phyloP scores from a whole-genome alignment of 768 basidiomycete genomes.

The Tremella yokohamensis region DNA sequence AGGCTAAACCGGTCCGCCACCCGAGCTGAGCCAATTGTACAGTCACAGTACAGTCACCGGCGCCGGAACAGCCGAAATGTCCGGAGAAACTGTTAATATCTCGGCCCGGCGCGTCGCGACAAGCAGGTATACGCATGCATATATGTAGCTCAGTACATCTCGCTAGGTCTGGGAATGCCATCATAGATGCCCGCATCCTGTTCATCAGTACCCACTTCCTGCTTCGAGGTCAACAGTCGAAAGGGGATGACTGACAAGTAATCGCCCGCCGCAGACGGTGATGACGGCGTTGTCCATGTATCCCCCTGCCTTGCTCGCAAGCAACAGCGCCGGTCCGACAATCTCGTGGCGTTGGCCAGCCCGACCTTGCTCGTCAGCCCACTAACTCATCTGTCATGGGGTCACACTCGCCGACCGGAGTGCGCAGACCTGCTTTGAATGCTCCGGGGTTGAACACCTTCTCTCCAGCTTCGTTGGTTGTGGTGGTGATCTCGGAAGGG shows the following conservation, averaged over 20 bases:
- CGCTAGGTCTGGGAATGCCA: conserved; percentile 22
- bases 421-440: conserved; percentile 1
- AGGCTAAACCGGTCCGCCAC: no score
- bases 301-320: conserved; percentile 23
- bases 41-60: no score
- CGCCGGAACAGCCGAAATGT: no score
- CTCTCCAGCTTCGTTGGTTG: conserved; percentile 9
- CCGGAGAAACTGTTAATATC: no score
- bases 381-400: neutral
- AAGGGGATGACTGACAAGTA: conserved; percentile 27
- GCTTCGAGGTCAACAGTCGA: neutral
- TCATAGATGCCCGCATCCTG: conserved; percentile 30
- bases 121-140: no score
- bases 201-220: neutral
- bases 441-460: conserved; percentile 1
- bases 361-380: neutral
- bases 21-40: no score
- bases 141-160: conserved; percentile 11
- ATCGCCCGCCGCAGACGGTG: conserved; percentile 38
- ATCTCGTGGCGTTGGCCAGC: conserved; percentile 15
- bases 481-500: conserved; percentile 46
- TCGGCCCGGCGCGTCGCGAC: no score
- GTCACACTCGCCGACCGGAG: neutral
- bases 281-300: conserved; percentile 36
- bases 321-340: conserved; percentile 25